These are phyloP conservation scores for Babesia divergens DNA, from an alignment of 169 alveolate genomes.

Conservation along the genomic window DNA sequence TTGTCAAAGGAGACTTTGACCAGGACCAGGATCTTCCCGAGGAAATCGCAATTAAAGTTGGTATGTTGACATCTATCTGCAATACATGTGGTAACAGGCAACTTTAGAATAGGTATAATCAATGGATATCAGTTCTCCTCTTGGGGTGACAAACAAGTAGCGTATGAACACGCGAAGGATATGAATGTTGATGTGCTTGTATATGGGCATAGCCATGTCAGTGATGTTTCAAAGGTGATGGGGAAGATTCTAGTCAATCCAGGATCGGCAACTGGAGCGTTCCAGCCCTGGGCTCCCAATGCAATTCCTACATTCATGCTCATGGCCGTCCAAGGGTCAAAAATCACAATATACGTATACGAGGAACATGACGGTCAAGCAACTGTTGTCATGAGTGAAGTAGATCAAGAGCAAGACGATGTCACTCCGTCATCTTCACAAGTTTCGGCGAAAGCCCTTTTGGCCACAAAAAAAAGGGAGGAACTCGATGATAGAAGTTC, in stretches of 20 bases:
- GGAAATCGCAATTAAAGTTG: slow-evolving; percentile 50
- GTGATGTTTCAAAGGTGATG: slow-evolving; percentile 75
- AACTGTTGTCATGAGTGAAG: slow-evolving; percentile 76
- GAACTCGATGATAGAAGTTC: no score
- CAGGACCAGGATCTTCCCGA: slow-evolving; percentile 67
- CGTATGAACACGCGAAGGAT: slow-evolving; percentile 79
- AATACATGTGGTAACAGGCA: slow-evolving; percentile 74
- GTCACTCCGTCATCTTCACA: slow-evolving; percentile 26
- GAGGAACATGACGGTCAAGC: slow-evolving; percentile 80
- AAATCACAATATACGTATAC: slow-evolving; percentile 73
- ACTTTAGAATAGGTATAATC: slow-evolving; percentile 87
- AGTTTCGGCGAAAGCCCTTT: slow-evolving; percentile 22
- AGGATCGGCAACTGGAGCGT: slow-evolving; percentile 92
- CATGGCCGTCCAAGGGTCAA: slow-evolving; percentile 73
- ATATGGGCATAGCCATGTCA: slow-evolving; percentile 89
- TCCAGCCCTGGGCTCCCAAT: slow-evolving; percentile 81
- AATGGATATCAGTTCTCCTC: slow-evolving; percentile 93
- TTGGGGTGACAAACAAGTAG: slow-evolving; percentile 89
- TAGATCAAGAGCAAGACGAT: slow-evolving; percentile 56
- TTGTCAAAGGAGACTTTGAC: slow-evolving; percentile 78
- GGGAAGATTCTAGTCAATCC: slow-evolving; percentile 92
- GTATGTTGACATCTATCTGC: not conserved
- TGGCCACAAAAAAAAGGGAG: not conserved
- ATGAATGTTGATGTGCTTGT: slow-evolving; percentile 87
- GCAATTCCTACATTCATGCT: slow-evolving; percentile 76